Conservation (phyloP, 176 grass and related monocot genomes). For the Coix lacrymajobi region DNA sequence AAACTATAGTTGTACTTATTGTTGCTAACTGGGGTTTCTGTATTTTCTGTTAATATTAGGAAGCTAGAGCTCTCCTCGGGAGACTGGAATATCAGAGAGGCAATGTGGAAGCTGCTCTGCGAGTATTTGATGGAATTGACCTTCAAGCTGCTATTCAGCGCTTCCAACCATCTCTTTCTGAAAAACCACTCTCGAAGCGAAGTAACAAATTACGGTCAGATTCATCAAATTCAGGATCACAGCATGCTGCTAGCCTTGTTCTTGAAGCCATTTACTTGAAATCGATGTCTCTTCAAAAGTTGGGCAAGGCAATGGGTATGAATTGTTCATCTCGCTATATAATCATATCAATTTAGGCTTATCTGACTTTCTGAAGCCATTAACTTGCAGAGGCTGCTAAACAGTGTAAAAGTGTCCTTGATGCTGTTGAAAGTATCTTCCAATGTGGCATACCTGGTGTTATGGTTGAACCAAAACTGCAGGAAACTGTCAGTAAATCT, state of each 20-base stretch:
- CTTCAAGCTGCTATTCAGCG: conserved; percentile 86
- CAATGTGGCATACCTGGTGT: conserved; percentile 81
- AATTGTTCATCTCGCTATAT: conserved; percentile 4
- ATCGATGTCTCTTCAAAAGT: conserved; percentile 89
- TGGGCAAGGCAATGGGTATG: conserved; percentile 77
- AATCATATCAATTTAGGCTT: not conserved
- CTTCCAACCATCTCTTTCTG: conserved; percentile 67
- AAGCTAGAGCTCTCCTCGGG: conserved; percentile 87
- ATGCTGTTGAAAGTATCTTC: conserved; percentile 93
- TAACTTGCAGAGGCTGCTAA: conserved; percentile 79
- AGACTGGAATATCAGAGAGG: conserved; percentile 96
- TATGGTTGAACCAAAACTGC: conserved; percentile 84
- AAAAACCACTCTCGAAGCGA: conserved; percentile 52
- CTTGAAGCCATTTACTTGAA: conserved; percentile 99
- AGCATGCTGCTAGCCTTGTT: conserved; percentile 90
- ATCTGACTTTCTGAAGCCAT: conserved; percentile 1
- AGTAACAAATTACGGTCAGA: conserved; percentile 47
- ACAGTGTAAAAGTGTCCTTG: conserved; percentile 83
- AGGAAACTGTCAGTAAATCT: conserved; percentile 86
- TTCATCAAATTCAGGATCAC: conserved; percentile 65
- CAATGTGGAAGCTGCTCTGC: conserved; percentile 84
- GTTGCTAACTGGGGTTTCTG: conserved; percentile 1
- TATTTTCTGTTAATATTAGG: conserved; percentile 40
- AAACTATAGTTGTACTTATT: not conserved
- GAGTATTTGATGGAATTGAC: conserved; percentile 92